A percentile compares a stretch with the other conserved stretches of the same genome.
Evolutionary conservation across 1,139 yeast genomes (phyloP).

Genomic region (Yamadazyma friedrichii): DNA sequence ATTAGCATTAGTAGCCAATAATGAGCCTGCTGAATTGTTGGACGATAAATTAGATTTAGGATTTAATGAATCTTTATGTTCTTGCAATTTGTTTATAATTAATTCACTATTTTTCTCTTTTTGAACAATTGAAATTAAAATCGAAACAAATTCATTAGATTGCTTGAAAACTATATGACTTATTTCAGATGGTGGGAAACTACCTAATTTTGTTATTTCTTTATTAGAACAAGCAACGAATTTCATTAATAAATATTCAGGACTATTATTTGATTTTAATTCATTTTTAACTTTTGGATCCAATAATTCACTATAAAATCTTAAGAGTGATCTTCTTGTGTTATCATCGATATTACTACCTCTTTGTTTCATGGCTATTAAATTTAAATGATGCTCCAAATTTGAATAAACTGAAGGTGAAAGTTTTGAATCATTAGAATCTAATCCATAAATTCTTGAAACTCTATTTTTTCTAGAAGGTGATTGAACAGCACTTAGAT

Average conservation of each 20-base stretch:
- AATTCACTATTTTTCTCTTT: conserved; percentile 44
- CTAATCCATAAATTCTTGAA: conserved; percentile 16
- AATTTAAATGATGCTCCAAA: conserved; percentile 49
- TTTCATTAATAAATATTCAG: conserved; percentile 64
- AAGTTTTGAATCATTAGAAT: conserved; percentile 24
- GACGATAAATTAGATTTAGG: conserved; percentile 19
- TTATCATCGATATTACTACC: conserved; percentile 34
- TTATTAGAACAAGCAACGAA: conserved; percentile 66
- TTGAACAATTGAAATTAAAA: conserved; percentile 48
- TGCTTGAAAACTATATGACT: conserved; percentile 53
- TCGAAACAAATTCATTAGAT: conserved; percentile 55
- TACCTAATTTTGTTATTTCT: conserved; percentile 55
- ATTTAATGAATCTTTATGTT: conserved; percentile 40
- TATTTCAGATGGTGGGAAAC: conserved; percentile 37
- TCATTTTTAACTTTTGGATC: conserved; percentile 48
- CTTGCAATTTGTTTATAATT: conserved; percentile 42
- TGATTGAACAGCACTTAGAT: conserved; percentile 8
- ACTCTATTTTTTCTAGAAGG: conserved; percentile 13
- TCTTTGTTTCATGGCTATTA: conserved; percentile 54
- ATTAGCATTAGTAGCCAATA: conserved; percentile 8
- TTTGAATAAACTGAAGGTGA: conserved; percentile 49
- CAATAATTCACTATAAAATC: conserved; percentile 62
- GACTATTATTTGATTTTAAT: conserved; percentile 40
- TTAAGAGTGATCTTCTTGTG: conserved; percentile 47
- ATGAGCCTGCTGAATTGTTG: not conserved